phyloP scores from a whole-genome alignment of 768 basidiomycete species.

The Amanita pallidorosea region DNA sequence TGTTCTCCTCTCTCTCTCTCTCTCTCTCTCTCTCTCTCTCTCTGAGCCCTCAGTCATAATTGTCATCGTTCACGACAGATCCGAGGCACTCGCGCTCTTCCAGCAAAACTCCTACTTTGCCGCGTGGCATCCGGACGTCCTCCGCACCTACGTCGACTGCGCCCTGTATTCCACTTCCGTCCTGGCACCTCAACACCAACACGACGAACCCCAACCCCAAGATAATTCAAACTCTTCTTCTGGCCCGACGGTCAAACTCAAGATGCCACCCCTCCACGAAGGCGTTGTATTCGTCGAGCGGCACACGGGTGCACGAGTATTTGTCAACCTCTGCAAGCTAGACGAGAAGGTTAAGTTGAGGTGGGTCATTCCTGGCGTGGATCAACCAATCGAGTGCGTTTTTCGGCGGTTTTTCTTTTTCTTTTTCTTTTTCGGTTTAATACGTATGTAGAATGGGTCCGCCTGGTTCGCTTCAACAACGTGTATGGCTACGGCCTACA shows the following conservation, averaged over 20 bases:
- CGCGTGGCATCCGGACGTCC: constrained; percentile 55
- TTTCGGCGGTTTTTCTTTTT: not conserved
- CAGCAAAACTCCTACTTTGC: constrained; percentile 52
- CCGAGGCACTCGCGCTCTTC: constrained; percentile 47
- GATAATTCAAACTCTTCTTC: too few relatives aligned
- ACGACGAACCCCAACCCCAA: constrained; percentile 13
- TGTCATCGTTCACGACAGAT: too few relatives aligned
- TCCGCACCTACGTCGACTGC: constrained; percentile 50
- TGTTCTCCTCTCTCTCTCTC: not conserved
- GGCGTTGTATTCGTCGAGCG: constrained; percentile 47
- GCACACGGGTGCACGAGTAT: constrained; percentile 29
- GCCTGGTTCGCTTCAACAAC: constrained; percentile 19
- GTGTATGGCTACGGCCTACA: constrained; percentile 32
- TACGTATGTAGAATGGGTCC: constrained; percentile 18
- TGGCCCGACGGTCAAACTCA: constrained; percentile 38
- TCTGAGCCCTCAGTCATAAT: too few relatives aligned
- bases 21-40: too few relatives aligned
- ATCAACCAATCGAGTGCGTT: constrained; percentile 21
- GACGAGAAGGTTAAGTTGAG: constrained; percentile 39
- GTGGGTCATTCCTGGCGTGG: constrained; percentile 44
- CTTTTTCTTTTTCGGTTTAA: not conserved
- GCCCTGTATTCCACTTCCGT: constrained; percentile 32
- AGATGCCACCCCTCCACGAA: constrained; percentile 59
- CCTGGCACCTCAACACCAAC: constrained; percentile 8
- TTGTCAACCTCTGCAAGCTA: constrained; percentile 28